These are phyloP conservation scores for Westerdykella ornata DNA, from an alignment of 2,329 filamentous ascomycete genomes.

Conservation along the genomic window DNA sequence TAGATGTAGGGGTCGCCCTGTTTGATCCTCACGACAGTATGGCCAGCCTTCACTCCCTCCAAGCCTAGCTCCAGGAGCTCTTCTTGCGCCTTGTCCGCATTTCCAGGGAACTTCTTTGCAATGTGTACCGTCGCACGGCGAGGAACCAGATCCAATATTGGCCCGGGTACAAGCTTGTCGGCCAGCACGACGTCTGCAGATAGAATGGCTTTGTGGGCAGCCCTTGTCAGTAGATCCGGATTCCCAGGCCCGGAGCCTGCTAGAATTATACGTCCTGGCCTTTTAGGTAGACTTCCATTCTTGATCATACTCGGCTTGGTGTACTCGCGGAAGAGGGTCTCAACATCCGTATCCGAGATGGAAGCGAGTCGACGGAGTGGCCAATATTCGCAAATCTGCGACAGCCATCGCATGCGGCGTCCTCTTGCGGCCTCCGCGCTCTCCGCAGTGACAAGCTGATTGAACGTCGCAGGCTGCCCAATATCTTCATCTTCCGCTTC, in stretches of 20 bases:
- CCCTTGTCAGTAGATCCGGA: slow-evolving; percentile 80
- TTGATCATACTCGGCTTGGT: slow-evolving; percentile 36
- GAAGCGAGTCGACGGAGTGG: slow-evolving; percentile 73
- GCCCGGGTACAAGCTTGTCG: slow-evolving; percentile 77
- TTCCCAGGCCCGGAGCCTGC: slow-evolving; percentile 91
- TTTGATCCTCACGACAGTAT: slow-evolving; percentile 81
- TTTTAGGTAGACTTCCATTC: slow-evolving; percentile 8
- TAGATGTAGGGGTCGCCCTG: slow-evolving; percentile 97
- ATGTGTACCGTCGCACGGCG: slow-evolving; percentile 85
- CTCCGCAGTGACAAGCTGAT: slow-evolving; percentile 68
- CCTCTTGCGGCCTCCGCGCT: slow-evolving; percentile 69
- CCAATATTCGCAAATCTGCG: slow-evolving; percentile 98
- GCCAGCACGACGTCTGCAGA: slow-evolving; percentile 72
- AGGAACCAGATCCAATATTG: slow-evolving; percentile 82
- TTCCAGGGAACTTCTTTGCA: slow-evolving; percentile 94
- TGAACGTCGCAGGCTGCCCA: slow-evolving; percentile 77
- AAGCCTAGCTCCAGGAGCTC: slow-evolving; percentile 78
- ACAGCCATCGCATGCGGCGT: slow-evolving; percentile 82
- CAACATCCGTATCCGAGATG: slow-evolving; percentile 74
- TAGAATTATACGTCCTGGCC: slow-evolving; percentile 68
- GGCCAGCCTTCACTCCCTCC: slow-evolving; percentile 59
- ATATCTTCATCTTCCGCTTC: slow-evolving; percentile 54
- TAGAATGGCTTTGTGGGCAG: slow-evolving; percentile 69
- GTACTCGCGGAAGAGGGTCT: slow-evolving; percentile 69
- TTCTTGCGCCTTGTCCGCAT: slow-evolving; percentile 87